Conservation (phyloP, 2,329 filamentous ascomycete species). For the Onygenales sp. region DNA sequence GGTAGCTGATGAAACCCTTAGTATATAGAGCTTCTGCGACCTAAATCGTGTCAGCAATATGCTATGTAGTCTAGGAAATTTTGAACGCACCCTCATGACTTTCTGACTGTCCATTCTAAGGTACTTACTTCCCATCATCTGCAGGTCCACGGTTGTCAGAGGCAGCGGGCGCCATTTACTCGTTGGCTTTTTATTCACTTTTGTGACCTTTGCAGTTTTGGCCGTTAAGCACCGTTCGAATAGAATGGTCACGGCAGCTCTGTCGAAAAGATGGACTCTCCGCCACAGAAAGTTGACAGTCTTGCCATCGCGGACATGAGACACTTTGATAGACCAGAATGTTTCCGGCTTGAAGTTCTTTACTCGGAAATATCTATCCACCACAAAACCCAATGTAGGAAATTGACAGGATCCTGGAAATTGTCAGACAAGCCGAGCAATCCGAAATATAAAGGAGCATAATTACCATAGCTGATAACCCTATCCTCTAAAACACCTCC, state of each 20-base stretch:
- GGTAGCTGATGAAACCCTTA: slow-evolving; percentile 94
- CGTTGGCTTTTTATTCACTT: slow-evolving; percentile 82
- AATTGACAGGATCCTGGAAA: slow-evolving; percentile 78
- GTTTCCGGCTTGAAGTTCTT: slow-evolving; percentile 85
- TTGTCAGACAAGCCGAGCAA: slow-evolving; percentile 6
- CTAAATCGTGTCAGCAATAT: slow-evolving; percentile 16
- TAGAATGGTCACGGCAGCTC: slow-evolving; percentile 67
- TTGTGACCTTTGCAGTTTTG: slow-evolving; percentile 68
- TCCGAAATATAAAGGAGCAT: background rate
- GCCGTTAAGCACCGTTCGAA: slow-evolving; percentile 77
- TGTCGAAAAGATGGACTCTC: slow-evolving; percentile 76
- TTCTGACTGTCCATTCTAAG: slow-evolving; percentile 83
- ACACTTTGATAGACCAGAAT: slow-evolving; percentile 88
- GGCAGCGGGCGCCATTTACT: slow-evolving; percentile 91
- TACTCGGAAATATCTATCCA: slow-evolving; percentile 89
- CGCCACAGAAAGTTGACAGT: slow-evolving; percentile 79
- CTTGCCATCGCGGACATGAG: slow-evolving; percentile 65
- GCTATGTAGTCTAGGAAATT: background rate
- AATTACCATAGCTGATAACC: slow-evolving; percentile 70
- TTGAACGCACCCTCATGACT: slow-evolving; percentile 62
- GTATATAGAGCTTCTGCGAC: slow-evolving; percentile 80
- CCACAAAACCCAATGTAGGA: slow-evolving; percentile 90
- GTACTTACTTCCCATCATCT: slow-evolving; percentile 87
- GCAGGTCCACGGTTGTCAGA: slow-evolving; percentile 88
- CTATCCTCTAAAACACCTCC: slow-evolving; percentile 56